phyloP scores from a whole-genome alignment of 371 early-diverging fungal genomes.

The Nematocida ironsii region DNA sequence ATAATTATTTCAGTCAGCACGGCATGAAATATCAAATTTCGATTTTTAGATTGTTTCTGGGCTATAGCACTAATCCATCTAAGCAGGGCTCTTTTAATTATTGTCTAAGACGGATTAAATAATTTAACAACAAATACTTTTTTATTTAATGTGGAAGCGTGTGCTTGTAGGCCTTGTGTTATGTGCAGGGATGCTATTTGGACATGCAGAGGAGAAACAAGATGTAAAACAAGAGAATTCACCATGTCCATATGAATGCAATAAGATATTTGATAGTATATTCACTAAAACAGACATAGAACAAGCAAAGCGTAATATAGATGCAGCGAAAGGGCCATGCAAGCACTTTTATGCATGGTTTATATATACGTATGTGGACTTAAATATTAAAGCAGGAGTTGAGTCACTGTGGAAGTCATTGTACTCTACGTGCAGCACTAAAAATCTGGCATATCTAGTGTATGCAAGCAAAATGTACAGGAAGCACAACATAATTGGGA shows the following conservation, averaged over 20 bases:
- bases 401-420: constrained; percentile 32
- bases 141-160: constrained; percentile 2
- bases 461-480: constrained; percentile 32
- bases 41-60: too few relatives aligned
- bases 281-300: constrained; percentile 29
- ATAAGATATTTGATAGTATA: constrained; percentile 15
- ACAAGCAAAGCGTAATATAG: constrained; percentile 2
- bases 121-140: constrained; percentile 16
- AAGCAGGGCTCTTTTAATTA: too few relatives aligned
- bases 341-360: constrained; percentile 51
- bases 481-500: constrained; percentile 34
- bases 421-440: constrained; percentile 21
- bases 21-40: too few relatives aligned
- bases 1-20: too few relatives aligned
- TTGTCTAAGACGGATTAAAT: not conserved
- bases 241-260: constrained; percentile 4
- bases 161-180: not conserved
- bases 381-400: constrained; percentile 14
- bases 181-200: not conserved
- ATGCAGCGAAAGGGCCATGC: constrained; percentile 8
- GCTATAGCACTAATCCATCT: too few relatives aligned
- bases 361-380: constrained; percentile 19
- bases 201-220: not conserved
- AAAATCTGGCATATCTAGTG: constrained; percentile 30
- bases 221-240: not conserved